Evolutionary conservation across 2,329 filamentous ascomycete species (phyloP).

Genomic region (Arthrinium phaeospermum): DNA sequence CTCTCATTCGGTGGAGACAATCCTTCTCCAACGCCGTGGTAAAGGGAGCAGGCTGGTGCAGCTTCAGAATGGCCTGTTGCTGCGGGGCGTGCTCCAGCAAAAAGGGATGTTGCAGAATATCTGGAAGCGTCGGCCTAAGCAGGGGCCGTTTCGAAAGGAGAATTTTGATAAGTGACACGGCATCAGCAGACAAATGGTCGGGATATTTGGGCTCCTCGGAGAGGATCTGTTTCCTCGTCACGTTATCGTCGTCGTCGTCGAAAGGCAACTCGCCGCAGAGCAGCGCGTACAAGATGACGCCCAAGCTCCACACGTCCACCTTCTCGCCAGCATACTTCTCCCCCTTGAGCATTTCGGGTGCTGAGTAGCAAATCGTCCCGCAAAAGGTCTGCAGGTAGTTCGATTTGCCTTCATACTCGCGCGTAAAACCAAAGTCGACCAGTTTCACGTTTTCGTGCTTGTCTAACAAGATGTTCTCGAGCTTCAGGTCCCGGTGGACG

Average conservation of each 20-base stretch:
- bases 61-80: conserved; percentile 86
- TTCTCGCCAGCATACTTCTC: conserved; percentile 98
- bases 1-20: conserved; percentile 89
- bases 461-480: conserved; percentile 95
- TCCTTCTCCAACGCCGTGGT: conserved; percentile 87
- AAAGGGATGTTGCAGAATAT: conserved; percentile 88
- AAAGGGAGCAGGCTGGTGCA: conserved; percentile 82
- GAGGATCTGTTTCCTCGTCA: conserved; percentile 85
- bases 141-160: conserved; percentile 92
- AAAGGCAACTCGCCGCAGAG: conserved; percentile 89
- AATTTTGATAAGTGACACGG: conserved; percentile 74
- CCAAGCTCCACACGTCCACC: conserved; percentile 94
- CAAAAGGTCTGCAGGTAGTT: conserved; percentile 98
- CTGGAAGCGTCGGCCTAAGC: conserved; percentile 78
- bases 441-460: conserved; percentile 97
- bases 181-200: conserved; percentile 77
- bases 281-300: conserved; percentile 83
- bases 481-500: conserved; percentile 94
- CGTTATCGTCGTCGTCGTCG: conserved; percentile 91
- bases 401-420: conserved; percentile 93
- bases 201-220: conserved; percentile 86
- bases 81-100: conserved; percentile 84
- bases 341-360: conserved; percentile 97
- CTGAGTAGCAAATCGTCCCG: conserved; percentile 96
- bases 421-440: conserved; percentile 96